phyloP scores from a whole-genome alignment of 225 moss, liverwort and hornwort genomes.

The Asterella californica region DNA sequence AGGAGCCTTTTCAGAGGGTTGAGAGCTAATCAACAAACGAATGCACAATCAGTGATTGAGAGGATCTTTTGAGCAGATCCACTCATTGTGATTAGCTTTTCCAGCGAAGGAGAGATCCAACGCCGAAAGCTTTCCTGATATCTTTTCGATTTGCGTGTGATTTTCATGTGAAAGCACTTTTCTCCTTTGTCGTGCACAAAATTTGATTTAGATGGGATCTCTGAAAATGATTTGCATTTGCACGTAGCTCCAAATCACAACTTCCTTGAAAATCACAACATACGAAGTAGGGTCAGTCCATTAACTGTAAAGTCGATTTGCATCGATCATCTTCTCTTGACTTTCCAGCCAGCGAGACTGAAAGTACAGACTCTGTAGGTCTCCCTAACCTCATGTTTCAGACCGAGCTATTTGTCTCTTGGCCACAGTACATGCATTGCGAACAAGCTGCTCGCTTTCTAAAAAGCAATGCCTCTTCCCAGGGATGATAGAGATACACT shows the following conservation, averaged over 20 bases:
- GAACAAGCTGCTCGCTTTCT: background rate
- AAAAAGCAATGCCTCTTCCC: background rate
- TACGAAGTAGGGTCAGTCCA: constrained; percentile 2
- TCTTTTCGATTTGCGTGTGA: background rate
- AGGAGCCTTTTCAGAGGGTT: background rate
- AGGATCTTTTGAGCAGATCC: constrained; percentile 1
- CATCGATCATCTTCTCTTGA: constrained; percentile 2
- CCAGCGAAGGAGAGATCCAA: background rate
- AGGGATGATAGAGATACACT: background rate
- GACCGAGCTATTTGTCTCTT: background rate
- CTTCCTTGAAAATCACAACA: background rate
- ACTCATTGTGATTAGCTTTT: constrained; percentile 7
- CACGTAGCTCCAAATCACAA: background rate
- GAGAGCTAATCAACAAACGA: background rate
- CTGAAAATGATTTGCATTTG: background rate
- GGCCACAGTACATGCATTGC: background rate
- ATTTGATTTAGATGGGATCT: background rate
- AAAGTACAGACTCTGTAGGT: background rate
- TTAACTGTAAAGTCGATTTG: background rate
- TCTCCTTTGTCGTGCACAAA: background rate
- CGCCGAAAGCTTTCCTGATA: background rate
- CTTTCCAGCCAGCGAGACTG: constrained; percentile 1
- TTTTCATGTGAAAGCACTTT: background rate
- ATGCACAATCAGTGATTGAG: background rate
- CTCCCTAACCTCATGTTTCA: background rate